Evolutionary conservation across 352 stramenopile species (phyloP), one percentile per base, ranked within the genome.

Genomic region (Aphanomyces euteiches): DNA sequence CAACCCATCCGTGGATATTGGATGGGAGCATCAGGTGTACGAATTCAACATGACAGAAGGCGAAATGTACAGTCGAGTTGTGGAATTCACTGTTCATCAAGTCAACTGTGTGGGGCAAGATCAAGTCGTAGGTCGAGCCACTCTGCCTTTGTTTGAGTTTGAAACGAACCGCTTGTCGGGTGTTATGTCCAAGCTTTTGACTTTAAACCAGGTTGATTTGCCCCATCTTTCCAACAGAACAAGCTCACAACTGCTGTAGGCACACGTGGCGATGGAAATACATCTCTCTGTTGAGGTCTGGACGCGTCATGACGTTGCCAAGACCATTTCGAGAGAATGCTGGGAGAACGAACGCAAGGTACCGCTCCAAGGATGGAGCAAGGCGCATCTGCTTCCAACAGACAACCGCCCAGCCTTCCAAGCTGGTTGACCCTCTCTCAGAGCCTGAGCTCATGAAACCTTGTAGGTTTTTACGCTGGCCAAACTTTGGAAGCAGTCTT

Each of bases 41-140:
- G 47, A 38, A 13, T 70, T 70, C 36, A 21, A 70, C 3, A n/a
- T 70, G 40, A 70, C 64, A 8, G 64, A 70, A 5, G 64, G 40
- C 5, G 64, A 70, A 43, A 70, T 70, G 64, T 70, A 64, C 54
- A 70, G 3, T 3, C 64, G 64, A 19, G 64, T 70, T 21, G 47
- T 70, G 21, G 64, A 70, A 28, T 70, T 47, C 40, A 47, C 53
- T 39, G n/a, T 70, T 4, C 17, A 61, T 34, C 13, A 47, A 13
- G 47, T 45, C n/a, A 61, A 70, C 54, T 70, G 64, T 19, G 13
- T 70, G 19, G 47, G 47, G 5, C 21, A 40, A 7, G 36, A 21
- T 19, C 10, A n/a, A 8, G 17, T 63, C 4, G 13, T 70, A 5
- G 64, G 64, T 7, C 56, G 64, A 19, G 47, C 64, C 15, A 61